These are phyloP conservation scores for Osmanthus fragrans DNA, from an alignment of 257 asterid species.

Conservation along the genomic window DNA sequence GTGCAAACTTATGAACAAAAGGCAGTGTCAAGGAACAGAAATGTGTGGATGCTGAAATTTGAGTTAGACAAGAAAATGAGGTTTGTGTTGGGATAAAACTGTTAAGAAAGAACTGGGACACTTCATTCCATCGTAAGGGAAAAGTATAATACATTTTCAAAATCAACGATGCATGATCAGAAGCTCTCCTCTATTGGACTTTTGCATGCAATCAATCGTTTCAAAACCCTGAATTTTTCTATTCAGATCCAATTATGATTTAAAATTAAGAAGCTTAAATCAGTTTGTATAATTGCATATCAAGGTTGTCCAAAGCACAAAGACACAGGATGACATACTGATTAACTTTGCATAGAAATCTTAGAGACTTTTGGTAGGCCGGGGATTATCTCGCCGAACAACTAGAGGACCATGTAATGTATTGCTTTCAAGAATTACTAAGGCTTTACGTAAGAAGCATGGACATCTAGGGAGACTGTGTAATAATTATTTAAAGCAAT, in stretches of 20 bases:
- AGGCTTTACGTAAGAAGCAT: conserved; percentile 16
- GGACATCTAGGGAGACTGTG: not conserved
- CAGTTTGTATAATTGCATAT: not conserved
- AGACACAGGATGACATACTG: not conserved
- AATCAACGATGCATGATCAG: not conserved
- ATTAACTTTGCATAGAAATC: not conserved
- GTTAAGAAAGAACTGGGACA: not conserved
- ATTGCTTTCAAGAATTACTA: conserved; percentile 9
- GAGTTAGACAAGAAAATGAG: not conserved
- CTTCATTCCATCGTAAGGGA: not conserved
- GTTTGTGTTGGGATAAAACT: not conserved
- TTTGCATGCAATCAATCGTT: not conserved
- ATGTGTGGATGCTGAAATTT: no score
- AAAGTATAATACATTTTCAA: not conserved
- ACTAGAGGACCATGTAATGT: not conserved
- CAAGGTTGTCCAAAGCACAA: not conserved
- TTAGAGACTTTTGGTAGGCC: not conserved
- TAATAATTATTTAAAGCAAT: conserved; percentile 8
- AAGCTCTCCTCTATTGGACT: not conserved
- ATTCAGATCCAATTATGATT: not conserved
- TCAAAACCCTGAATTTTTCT: not conserved
- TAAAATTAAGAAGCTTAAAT: not conserved
- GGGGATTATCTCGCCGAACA: not conserved
- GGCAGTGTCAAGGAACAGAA: no score
- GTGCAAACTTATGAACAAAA: no score